phyloP scores from a whole-genome alignment of 208 protist genomes.

The Crithidia sp. region DNA sequence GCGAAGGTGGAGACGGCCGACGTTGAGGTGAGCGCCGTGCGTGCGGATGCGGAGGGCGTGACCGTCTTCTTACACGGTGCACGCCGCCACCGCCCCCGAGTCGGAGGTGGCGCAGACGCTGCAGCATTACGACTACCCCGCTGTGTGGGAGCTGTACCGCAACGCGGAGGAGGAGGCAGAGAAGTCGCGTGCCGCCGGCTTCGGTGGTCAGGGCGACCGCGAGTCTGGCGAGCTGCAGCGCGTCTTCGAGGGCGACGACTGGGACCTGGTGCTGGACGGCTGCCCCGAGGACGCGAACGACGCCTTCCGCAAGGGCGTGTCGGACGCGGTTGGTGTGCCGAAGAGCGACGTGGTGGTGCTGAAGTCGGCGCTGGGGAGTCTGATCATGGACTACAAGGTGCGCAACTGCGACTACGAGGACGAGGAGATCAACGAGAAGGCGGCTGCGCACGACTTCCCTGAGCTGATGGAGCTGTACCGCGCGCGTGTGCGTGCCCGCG shows the following conservation, averaged over 20 bases:
- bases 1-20: conserved; percentile 17
- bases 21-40: conserved; percentile 29
- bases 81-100: background rate
- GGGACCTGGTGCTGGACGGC: conserved; percentile 47
- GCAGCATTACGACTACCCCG: conserved; percentile 37
- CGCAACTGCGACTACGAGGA: conserved; percentile 31
- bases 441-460: conserved; percentile 37
- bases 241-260: conserved; percentile 61
- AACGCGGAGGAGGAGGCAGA: conserved; percentile 17
- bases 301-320: conserved; percentile 40
- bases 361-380: conserved; percentile 37
- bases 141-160: conserved; percentile 41
- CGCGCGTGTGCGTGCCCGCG: conserved; percentile 30
- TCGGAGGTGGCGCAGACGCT: conserved; percentile 26
- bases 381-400: conserved; percentile 55
- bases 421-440: conserved; percentile 33
- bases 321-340: conserved; percentile 26
- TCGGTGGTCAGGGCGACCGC: conserved; percentile 27
- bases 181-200: conserved; percentile 10
- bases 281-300: conserved; percentile 30
- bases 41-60: conserved; percentile 23
- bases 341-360: conserved; percentile 34
- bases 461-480: conserved; percentile 65
- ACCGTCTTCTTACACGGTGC: conserved; percentile 36
- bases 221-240: conserved; percentile 42